Evolutionary conservation across 2,329 filamentous ascomycete species (phyloP).

Genomic region (Verticillium nonalfalfae): DNA sequence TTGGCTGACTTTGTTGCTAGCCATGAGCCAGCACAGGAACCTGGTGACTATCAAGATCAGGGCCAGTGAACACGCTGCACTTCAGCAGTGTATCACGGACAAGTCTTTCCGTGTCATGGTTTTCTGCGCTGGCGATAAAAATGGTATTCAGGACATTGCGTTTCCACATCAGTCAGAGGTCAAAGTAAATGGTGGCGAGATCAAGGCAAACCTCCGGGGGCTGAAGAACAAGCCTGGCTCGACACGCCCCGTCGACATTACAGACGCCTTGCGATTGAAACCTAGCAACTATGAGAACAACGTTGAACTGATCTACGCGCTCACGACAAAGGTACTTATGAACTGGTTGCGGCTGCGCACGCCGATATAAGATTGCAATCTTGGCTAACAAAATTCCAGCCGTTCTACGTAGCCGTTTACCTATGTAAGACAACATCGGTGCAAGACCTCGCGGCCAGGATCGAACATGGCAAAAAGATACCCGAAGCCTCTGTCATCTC

Average conservation of each 20-base stretch:
- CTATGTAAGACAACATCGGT: slow-evolving; percentile 70
- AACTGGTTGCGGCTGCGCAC: slow-evolving; percentile 5
- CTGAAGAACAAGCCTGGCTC: slow-evolving; percentile 95
- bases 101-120: slow-evolving; percentile 68
- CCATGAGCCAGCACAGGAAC: slow-evolving; percentile 47
- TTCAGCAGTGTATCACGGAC: slow-evolving; percentile 52
- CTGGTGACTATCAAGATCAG: slow-evolving; percentile 38
- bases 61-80: slow-evolving; percentile 42
- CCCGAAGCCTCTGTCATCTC: slow-evolving; percentile 74
- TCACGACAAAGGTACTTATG: slow-evolving; percentile 70
- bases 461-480: slow-evolving; percentile 65
- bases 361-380: background rate
- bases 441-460: slow-evolving; percentile 60
- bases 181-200: slow-evolving; percentile 79
- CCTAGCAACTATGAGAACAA: slow-evolving; percentile 65
- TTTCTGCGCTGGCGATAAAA: slow-evolving; percentile 67
- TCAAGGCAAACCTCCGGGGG: slow-evolving; percentile 89
- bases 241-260: slow-evolving; percentile 89
- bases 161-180: slow-evolving; percentile 93
- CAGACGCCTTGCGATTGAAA: slow-evolving; percentile 63
- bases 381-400: slow-evolving; percentile 38
- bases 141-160: slow-evolving; percentile 66
- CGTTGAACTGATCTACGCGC: slow-evolving; percentile 82
- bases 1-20: slow-evolving; percentile 37
- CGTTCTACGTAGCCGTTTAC: slow-evolving; percentile 66